Percentiles rank a stretch among this genome's conserved stretches.
These are phyloP conservation scores for Neonectria magnoliae DNA, from an alignment of 2,329 filamentous ascomycete genomes.

Conservation along the genomic window DNA sequence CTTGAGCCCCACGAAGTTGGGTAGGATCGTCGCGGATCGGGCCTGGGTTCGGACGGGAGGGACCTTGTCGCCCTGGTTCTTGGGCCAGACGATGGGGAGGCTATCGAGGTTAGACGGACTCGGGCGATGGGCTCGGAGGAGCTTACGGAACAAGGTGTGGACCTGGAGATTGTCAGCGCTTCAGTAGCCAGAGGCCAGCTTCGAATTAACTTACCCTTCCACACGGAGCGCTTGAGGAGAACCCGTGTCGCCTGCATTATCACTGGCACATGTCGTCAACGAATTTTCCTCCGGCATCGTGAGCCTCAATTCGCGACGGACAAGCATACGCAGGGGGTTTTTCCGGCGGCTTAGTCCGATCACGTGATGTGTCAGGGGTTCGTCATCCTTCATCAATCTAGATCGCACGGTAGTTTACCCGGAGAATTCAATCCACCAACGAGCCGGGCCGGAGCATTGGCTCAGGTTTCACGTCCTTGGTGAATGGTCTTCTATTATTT, in stretches of 20 bases:
- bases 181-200: background rate
- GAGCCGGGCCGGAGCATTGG: background rate
- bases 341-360: slow-evolving; percentile 33
- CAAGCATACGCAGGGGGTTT: slow-evolving; percentile 15
- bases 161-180: slow-evolving; percentile 49
- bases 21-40: slow-evolving; percentile 87
- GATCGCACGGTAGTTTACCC: background rate
- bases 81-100: slow-evolving; percentile 71
- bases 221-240: slow-evolving; percentile 80
- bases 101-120: slow-evolving; percentile 48
- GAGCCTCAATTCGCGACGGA: slow-evolving; percentile 32
- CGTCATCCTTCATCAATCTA: slow-evolving; percentile 1
- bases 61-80: slow-evolving; percentile 68
- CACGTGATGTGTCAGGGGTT: slow-evolving; percentile 12
- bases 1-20: slow-evolving; percentile 88
- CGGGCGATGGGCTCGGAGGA: slow-evolving; percentile 15
- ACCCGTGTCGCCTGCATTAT: slow-evolving; percentile 76
- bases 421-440: slow-evolving; percentile 10
- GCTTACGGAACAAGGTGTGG: slow-evolving; percentile 65
- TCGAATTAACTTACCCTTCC: slow-evolving; percentile 74
- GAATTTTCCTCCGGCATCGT: slow-evolving; percentile 35
- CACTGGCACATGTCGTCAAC: slow-evolving; percentile 38
- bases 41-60: slow-evolving; percentile 87
- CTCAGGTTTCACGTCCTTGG: background rate
- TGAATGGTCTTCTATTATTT: background rate